Percentiles rank a stretch among this genome's conserved stretches.
Conservation (phyloP, 2,329 filamentous ascomycete genomes). For the Graphium sp. region DNA sequence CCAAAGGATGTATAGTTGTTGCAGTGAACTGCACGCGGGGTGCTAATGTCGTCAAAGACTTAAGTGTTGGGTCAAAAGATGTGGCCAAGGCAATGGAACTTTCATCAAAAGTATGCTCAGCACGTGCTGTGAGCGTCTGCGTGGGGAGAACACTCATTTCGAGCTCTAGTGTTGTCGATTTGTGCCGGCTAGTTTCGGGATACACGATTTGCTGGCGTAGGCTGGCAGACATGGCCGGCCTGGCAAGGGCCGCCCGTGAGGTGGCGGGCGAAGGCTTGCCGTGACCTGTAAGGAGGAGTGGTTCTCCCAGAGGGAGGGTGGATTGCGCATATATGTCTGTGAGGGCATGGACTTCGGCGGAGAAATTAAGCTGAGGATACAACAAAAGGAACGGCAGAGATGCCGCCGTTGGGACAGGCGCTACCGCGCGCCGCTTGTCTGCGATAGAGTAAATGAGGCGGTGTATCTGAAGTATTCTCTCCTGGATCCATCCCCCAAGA, state of each 20-base stretch:
- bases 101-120: constrained; percentile 14
- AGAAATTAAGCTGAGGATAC: no score
- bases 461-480: no score
- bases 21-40: constrained; percentile 2
- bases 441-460: no score
- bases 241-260: constrained; percentile 2
- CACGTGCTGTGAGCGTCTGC: constrained; percentile 16
- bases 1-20: constrained; percentile 10
- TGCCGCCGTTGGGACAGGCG: no score
- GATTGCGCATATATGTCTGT: constrained; percentile 20
- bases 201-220: constrained; percentile 3
- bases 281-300: constrained; percentile 19
- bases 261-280: constrained; percentile 18
- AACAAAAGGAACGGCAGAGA: no score
- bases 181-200: no score
- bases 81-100: constrained; percentile 19
- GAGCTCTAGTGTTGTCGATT: constrained; percentile 14
- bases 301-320: constrained; percentile 19
- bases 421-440: no score
- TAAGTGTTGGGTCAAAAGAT: constrained; percentile 12
- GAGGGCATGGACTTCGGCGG: constrained; percentile 14
- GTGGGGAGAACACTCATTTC: constrained; percentile 21
- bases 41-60: constrained; percentile 4
- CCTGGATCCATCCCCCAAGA: no score
- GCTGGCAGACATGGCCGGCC: neutral